Conservation (phyloP, 768 basidiomycete genomes). For the Infundibulicybe gibba region DNA sequence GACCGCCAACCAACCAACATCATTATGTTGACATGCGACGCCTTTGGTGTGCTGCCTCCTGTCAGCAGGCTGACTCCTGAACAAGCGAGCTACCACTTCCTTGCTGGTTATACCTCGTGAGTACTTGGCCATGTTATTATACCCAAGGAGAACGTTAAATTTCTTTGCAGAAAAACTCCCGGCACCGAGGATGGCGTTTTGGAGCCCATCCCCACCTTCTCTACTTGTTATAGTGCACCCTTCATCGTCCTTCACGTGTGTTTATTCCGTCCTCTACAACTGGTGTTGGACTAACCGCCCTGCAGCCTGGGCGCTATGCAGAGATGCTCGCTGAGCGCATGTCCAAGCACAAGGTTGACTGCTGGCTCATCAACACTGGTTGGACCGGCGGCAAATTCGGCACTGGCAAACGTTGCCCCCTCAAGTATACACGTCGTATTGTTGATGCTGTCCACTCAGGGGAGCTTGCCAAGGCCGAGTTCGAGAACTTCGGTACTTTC, state of each 20-base stretch:
- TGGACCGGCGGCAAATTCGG: conserved; percentile 96
- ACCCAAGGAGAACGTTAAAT: conserved; percentile 12
- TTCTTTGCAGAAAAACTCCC: conserved; percentile 76
- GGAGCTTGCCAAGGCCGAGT: conserved; percentile 82
- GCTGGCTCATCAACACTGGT: conserved; percentile 99
- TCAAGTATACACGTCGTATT: conserved; percentile 93
- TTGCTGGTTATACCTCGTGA: conserved; percentile 93
- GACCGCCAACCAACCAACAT: conserved; percentile 89
- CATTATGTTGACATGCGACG: conserved; percentile 97
- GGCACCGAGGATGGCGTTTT: conserved; percentile 97
- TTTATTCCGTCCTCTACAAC: conserved; percentile 3
- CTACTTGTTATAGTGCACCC: conserved; percentile 98
- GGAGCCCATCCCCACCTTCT: conserved; percentile 98
- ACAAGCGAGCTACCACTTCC: conserved; percentile 97
- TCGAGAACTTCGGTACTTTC: conserved; percentile 81
- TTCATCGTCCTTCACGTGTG: conserved; percentile 95
- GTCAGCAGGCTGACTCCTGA: conserved; percentile 89
- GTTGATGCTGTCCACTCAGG: conserved; percentile 97
- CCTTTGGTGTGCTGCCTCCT: conserved; percentile 96
- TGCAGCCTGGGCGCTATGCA: conserved; percentile 89
- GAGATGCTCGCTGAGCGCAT: conserved; percentile 96
- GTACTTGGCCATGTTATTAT: conserved; percentile 16
- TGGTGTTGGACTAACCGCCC: conserved; percentile 1
- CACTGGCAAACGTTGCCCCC: conserved; percentile 88
- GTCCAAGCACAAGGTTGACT: conserved; percentile 83